Base-by-base conservation (phyloP, 148 eudicot genomes). In the Rhododendron henanense region DNA sequence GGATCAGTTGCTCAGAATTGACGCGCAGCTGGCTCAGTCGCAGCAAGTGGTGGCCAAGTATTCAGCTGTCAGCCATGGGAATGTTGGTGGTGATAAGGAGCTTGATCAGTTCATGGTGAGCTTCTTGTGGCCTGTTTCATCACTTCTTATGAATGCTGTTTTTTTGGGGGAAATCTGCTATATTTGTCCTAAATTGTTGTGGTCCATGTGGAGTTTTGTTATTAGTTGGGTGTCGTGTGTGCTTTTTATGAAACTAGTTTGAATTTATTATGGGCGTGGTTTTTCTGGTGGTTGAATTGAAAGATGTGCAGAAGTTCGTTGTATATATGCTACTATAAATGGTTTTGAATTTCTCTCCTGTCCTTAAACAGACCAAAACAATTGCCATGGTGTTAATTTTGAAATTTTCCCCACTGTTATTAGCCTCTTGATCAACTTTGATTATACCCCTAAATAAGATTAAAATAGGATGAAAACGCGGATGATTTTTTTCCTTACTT, bases 61-160 rank as follows among this genome's bases (percentile, higher is more conserved):
- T 65, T 90, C 95, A 2, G 89, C 85, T 21, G 86, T 90, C 28
- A 91, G 91, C 14, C 85, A 86, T 74, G 90, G 83, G 45, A 81
- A 78, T 31, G 45, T 82, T 82, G 91, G 86, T 61, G 95, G 92
- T 79, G 93, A 93, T 35, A 94, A 95, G 86, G 99, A 96, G 88
- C 97, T 96, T 87, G 97, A 95, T 91, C 95, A 96, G 74, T 96
- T 96, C 90, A 93, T 96, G 99, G 99, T 96, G 81, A 78, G 63
- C 11, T 69, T 65, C 55, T 87, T 48, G 35, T 85, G 76, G 78
- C 69, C 45, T 86, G 65, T 77, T 23, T 79, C 10, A 44, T 33
- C 77, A 28, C 23, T 71, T 75, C 33, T 48, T 25, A 47, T n/a
- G 28, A 33, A 74, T 15, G 19, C 21, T 33, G 41, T 78, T 41